Base-by-base conservation (phyloP, 345 rosid genomes). In the Brassica carinata region DNA sequence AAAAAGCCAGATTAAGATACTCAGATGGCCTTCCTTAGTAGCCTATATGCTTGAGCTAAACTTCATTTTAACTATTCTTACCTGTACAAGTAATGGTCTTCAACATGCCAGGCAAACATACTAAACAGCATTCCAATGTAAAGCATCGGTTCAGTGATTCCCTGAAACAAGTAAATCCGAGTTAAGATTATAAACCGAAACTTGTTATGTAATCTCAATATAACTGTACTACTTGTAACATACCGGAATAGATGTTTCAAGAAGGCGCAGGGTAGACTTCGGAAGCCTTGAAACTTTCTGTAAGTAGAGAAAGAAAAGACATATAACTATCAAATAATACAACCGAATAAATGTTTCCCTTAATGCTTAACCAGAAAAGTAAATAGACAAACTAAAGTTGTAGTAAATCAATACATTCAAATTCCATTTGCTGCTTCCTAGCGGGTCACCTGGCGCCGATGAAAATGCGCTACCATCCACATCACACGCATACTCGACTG, bases 381-480 rank as follows among this genome's bases (percentile, higher is more conserved):
- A 19, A 19, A 2, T 23, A 67, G 30, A 67, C 38, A 73, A 13
- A 6, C 2, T 15, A 30, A 69, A 73, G 69, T 70, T 75, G 62
- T 73, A 69, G 68, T 57, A 82, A 79, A 85, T 72, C 58, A 80
- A 82, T 82, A 96, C 99, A 94, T 96, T 94, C 84, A 96, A 91
- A 86, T 94, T 96, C 94, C 97, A 94, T 79, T 94, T 90, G 94
- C 99, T 96, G 90, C 79, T 88, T 86, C 99, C 99, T 76, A 96
- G 96, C 0, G 88, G 93, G 83, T 96, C 99, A 77, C 81, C 76
- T 76, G 91, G 86, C 79, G 91, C 88, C 71, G 96, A 94, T 82
- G 99, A 96, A 84, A 96, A 96, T 79, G 99, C 99, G 81, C 93
- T 94, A 72, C 99, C 99, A 80, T 96, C 99, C 85, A 96, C 99